A percentile compares a stretch with the other conserved stretches of the same genome.
These are phyloP conservation scores for Colletotrichum shisoi DNA, from an alignment of 2,329 filamentous ascomycete genomes.

Conservation along the genomic window DNA sequence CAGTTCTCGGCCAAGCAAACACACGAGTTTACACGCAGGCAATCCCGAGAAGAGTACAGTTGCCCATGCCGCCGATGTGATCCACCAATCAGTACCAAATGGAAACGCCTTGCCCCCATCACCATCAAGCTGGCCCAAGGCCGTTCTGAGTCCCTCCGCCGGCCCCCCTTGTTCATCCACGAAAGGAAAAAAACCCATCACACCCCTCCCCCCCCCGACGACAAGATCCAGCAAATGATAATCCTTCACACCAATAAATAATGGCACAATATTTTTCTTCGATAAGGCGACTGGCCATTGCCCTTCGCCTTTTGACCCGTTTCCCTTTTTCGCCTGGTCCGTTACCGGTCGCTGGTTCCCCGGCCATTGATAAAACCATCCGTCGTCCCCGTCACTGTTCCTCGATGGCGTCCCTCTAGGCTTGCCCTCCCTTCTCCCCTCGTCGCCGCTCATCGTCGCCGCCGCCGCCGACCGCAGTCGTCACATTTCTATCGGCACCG, in stretches of 20 bases:
- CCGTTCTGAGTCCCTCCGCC: not conserved
- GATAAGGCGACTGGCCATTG: conserved; percentile 33
- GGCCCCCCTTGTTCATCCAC: conserved; percentile 7
- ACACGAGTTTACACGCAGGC: not conserved
- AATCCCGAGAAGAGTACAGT: not conserved
- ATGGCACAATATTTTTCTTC: conserved; percentile 36
- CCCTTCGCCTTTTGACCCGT: conserved; percentile 5
- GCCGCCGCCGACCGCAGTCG: conserved; percentile 7
- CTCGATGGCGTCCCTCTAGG: conserved; percentile 11
- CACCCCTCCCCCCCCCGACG: conserved; percentile 25
- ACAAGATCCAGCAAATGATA: conserved; percentile 39
- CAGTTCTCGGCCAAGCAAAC: not conserved
- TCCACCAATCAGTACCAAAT: conserved; percentile 1
- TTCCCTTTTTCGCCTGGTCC: conserved; percentile 1
- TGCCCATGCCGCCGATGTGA: not conserved
- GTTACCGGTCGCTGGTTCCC: conserved; percentile 15
- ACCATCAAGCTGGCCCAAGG: not conserved
- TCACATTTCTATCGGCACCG: conserved; percentile 3
- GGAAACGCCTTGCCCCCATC: not conserved
- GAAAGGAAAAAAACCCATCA: not conserved
- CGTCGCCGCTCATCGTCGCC: conserved; percentile 2
- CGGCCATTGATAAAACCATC: conserved; percentile 32
- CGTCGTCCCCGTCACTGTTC: conserved; percentile 12
- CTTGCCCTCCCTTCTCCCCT: conserved; percentile 19
- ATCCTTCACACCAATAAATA: conserved; percentile 36